phyloP scores from a whole-genome alignment of 805 yeast species.

The Myxozyma lipomycoides region DNA sequence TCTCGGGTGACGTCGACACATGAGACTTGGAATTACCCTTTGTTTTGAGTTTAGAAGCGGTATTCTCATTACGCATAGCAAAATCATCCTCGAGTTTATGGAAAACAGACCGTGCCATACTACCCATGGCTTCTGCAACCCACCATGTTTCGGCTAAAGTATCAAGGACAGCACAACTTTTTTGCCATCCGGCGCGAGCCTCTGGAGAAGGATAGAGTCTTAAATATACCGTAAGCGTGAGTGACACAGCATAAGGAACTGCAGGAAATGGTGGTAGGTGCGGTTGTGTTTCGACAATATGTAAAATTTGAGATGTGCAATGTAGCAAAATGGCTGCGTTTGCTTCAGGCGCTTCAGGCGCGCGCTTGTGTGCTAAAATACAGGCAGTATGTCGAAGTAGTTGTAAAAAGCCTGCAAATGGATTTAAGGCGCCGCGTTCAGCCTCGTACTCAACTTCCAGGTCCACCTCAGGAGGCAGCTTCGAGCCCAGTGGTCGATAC shows the following conservation, averaged over 20 bases:
- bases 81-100: conserved; percentile 27
- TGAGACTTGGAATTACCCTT: background rate
- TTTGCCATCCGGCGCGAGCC: conserved; percentile 34
- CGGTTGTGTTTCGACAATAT: conserved; percentile 29
- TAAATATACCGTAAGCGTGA: conserved; percentile 39
- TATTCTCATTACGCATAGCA: conserved; percentile 7
- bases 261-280: conserved; percentile 36
- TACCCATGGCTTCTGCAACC: conserved; percentile 40
- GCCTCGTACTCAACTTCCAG: conserved; percentile 27
- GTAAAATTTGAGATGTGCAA: conserved; percentile 33
- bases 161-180: conserved; percentile 33
- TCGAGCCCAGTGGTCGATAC: conserved; percentile 38
- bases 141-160: conserved; percentile 35
- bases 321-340: conserved; percentile 28
- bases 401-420: conserved; percentile 32
- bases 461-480: conserved; percentile 33
- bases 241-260: conserved; percentile 38
- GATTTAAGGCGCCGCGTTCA: conserved; percentile 31
- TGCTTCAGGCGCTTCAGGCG: conserved; percentile 25
- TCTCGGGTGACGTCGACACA: background rate
- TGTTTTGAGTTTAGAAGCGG: background rate
- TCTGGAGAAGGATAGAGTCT: conserved; percentile 35
- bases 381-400: conserved; percentile 34
- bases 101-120: conserved; percentile 36
- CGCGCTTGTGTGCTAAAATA: conserved; percentile 38